Conservation (phyloP, 257 asterid genomes). For the Ilex asprella region DNA sequence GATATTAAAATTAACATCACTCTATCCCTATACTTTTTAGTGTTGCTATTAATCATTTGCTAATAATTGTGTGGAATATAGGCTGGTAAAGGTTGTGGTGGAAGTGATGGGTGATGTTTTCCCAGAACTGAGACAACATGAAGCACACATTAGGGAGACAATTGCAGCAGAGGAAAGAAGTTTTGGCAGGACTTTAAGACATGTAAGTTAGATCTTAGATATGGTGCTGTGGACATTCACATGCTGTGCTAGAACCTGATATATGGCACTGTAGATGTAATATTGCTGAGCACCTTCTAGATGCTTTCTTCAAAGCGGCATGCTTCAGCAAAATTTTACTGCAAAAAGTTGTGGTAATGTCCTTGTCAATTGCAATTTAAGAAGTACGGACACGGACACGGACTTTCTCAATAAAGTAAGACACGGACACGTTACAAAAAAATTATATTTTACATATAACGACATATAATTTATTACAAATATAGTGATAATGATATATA, state of each 20-base stretch:
- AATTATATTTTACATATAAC: too few relatives aligned
- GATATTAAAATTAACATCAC: too few relatives aligned
- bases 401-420: too few relatives aligned
- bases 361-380: neutral
- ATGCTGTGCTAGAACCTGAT: neutral
- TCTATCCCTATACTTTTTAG: too few relatives aligned
- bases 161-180: slow-evolving; percentile 90
- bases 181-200: slow-evolving; percentile 85
- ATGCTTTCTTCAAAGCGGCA: neutral
- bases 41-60: neutral
- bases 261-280: neutral
- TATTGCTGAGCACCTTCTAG: neutral
- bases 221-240: neutral
- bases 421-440: too few relatives aligned
- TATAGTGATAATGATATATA: too few relatives aligned
- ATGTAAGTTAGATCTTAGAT: slow-evolving; percentile 31
- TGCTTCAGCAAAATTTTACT: neutral
- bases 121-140: slow-evolving; percentile 76
- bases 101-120: slow-evolving; percentile 80
- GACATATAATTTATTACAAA: too few relatives aligned
- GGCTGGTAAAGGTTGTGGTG: slow-evolving; percentile 76
- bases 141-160: slow-evolving; percentile 50
- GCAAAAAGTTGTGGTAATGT: neutral
- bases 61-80: slow-evolving; percentile 23
- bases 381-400: too few relatives aligned